Conservation (phyloP, 148 eudicot genomes). For the Cornus controversa region DNA sequence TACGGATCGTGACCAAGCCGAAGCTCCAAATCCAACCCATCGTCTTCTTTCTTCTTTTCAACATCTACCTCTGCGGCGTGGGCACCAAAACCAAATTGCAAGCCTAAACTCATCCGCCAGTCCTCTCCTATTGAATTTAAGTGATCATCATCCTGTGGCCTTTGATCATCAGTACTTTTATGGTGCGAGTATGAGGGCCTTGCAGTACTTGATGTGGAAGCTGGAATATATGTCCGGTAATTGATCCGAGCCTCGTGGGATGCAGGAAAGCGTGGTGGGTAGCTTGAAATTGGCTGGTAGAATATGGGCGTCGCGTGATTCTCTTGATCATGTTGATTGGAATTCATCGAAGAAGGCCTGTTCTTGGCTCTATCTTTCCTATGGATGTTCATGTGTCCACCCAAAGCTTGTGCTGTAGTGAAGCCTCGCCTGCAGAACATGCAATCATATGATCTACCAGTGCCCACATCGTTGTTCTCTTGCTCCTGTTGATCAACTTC, state of each 20-base stretch:
- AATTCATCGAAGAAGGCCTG: constrained; percentile 12
- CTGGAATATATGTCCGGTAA: constrained; percentile 13
- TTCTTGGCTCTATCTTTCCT: constrained; percentile 48
- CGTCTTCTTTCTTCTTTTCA: constrained; percentile 21
- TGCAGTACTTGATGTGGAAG: constrained; percentile 16
- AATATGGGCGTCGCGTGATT: background rate
- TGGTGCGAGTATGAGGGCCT: background rate
- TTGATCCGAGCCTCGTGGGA: constrained; percentile 15
- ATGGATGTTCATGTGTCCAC: constrained; percentile 74
- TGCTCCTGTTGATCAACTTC: constrained; percentile 26
- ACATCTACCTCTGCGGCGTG: constrained; percentile 13
- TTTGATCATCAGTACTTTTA: background rate
- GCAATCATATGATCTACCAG: constrained; percentile 40
- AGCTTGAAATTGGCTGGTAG: constrained; percentile 14
- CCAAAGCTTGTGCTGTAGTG: constrained; percentile 68
- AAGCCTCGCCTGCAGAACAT: constrained; percentile 64
- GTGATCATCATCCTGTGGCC: background rate
- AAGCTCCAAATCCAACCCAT: constrained; percentile 64
- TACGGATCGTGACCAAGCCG: constrained; percentile 62
- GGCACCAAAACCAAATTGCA: constrained; percentile 21
- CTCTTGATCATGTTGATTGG: constrained; percentile 15
- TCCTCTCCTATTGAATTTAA: constrained; percentile 7
- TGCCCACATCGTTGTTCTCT: constrained; percentile 6
- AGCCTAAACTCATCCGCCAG: constrained; percentile 20
- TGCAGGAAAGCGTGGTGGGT: constrained; percentile 4